Base-by-base conservation (phyloP, 345 rosid genomes). In the Lepidium didymum region DNA sequence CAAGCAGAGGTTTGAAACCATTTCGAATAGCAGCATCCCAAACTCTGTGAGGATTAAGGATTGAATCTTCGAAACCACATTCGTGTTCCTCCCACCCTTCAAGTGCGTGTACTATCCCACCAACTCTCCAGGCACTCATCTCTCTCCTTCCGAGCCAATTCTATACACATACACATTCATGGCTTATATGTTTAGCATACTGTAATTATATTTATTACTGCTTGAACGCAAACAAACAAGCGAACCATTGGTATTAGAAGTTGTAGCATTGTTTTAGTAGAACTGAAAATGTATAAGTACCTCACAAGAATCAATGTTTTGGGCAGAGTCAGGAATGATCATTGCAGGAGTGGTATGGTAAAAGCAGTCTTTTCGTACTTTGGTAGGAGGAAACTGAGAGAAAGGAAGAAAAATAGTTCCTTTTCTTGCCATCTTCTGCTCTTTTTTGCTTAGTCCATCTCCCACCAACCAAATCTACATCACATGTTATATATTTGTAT, bases 251-350 rank as follows among this genome's bases (percentile, higher is more conserved):
- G 16, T 31, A 67, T 10, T 19, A 43, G 21, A 19, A 19, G 33
- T 29, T 29, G 19, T 53, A 31, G 3, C 56, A 64, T 3, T 4
- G 14, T 37, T 40, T 65, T 41, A 41, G 33, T 38, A 2, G 13
- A 50, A n/a, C 2, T 65, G 6, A 15, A 14, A 47, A 19, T 7
- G 12, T 41, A 8, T 47, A 73, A 5, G 21, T 40, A 86, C 96
- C 90, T 90, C 94, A 62, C 97, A 90, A 34, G 94, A 86, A 64
- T 90, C 87, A 3, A 87, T 69, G 72, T 84, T 90, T 61, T 86
- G 85, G 14, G 85, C 78, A 9, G 84, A 65, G 6, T 36, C 8
- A 0, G 97, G 90, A 33, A 81, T 74, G 5, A 37, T 37, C 90
- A 90, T 78, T 23, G 90, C 88, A 1, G 94, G 94, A 37, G 87